phyloP scores from a whole-genome alignment of 805 yeast species.

The Yarrowia sp. region DNA sequence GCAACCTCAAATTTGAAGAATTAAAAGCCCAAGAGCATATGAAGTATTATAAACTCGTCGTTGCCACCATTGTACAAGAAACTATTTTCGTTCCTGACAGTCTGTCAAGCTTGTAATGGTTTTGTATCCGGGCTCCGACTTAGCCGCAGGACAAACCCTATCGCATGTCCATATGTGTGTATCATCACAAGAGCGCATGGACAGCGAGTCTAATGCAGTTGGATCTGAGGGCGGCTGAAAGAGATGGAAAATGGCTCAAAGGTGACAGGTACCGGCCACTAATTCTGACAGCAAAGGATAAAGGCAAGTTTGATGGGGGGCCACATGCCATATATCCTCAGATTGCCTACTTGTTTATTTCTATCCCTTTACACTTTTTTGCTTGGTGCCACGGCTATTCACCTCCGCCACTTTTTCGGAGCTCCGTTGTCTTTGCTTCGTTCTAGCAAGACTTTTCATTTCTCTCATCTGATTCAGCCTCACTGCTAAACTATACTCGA shows the following conservation, averaged over 20 bases:
- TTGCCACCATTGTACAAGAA: too few relatives aligned
- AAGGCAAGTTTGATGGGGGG: too few relatives aligned
- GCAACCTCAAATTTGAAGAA: too few relatives aligned
- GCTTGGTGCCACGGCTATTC: not conserved
- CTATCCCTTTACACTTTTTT: not conserved
- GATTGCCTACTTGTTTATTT: too few relatives aligned
- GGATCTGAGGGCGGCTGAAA: slow-evolving; percentile 25
- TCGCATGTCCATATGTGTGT: slow-evolving; percentile 21
- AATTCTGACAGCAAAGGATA: not conserved
- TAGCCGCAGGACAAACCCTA: slow-evolving; percentile 21
- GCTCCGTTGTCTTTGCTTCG: slow-evolving; percentile 10
- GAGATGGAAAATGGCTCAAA: slow-evolving; percentile 17
- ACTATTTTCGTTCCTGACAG: not conserved
- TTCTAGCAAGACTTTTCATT: not conserved
- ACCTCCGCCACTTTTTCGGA: slow-evolving; percentile 17
- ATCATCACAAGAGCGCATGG: slow-evolving; percentile 24
- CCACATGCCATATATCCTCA: too few relatives aligned
- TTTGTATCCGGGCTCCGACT: slow-evolving; percentile 2
- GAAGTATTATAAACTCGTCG: too few relatives aligned
- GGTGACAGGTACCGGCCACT: not conserved
- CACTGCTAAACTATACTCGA: slow-evolving; percentile 17
- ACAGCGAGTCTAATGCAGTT: not conserved
- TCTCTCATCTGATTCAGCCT: slow-evolving; percentile 24
- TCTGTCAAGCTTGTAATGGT: not conserved
- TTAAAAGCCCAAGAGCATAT: too few relatives aligned